These are phyloP conservation scores for Guyanaporus albipodus DNA, from an alignment of 768 basidiomycete genomes.

Conservation along the genomic window DNA sequence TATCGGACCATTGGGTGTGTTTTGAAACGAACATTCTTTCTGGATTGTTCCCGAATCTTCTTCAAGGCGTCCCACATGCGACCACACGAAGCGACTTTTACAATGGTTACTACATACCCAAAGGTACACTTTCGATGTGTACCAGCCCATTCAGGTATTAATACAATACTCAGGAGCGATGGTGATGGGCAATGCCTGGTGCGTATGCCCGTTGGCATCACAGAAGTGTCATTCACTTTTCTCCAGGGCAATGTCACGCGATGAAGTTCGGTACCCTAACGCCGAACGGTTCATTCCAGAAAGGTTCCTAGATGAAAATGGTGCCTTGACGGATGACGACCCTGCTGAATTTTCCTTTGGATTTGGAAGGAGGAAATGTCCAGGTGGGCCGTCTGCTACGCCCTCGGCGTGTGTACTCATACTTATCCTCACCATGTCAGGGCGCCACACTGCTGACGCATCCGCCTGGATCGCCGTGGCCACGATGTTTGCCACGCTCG, in stretches of 20 bases:
- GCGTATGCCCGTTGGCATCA: neutral
- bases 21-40: neutral
- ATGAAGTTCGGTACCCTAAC: slow-evolving; percentile 18
- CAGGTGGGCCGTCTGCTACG: too few species aligned
- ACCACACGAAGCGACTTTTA: slow-evolving; percentile 38
- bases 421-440: neutral
- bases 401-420: too few species aligned
- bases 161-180: slow-evolving; percentile 7
- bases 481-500: slow-evolving; percentile 21
- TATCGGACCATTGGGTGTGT: slow-evolving; percentile 2
- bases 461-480: slow-evolving; percentile 11
- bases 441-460: slow-evolving; percentile 5
- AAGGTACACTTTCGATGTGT: slow-evolving; percentile 27
- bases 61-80: slow-evolving; percentile 15
- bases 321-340: slow-evolving; percentile 8
- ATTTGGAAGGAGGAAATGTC: slow-evolving; percentile 15
- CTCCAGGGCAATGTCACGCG: slow-evolving; percentile 21
- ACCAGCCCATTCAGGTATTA: neutral
- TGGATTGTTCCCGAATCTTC: too few species aligned
- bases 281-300: slow-evolving; percentile 13
- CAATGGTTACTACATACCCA: slow-evolving; percentile 47
- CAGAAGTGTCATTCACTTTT: neutral
- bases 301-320: slow-evolving; percentile 8
- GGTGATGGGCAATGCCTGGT: slow-evolving; percentile 16
- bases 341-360: slow-evolving; percentile 13